A percentile compares a stretch with the other conserved stretches of the same genome.
Conservation (phyloP, 2,329 filamentous ascomycete species). For the Tetracladium maxilliforme region DNA sequence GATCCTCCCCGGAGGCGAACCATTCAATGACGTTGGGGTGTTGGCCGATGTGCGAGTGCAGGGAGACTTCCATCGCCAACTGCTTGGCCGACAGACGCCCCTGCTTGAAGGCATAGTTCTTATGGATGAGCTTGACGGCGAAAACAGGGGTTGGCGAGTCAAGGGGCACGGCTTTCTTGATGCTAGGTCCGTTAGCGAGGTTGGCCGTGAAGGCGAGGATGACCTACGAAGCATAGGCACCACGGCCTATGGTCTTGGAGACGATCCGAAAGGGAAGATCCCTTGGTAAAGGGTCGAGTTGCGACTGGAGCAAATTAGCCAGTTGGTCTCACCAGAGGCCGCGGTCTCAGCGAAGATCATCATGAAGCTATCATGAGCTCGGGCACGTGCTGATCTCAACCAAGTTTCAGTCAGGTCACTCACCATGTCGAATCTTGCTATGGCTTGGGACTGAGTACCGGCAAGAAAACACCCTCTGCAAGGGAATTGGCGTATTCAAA, state of each 20-base stretch:
- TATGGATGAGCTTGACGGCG: conserved; percentile 97
- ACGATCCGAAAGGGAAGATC: conserved; percentile 88
- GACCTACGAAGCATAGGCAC: conserved; percentile 87
- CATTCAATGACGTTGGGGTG: conserved; percentile 92
- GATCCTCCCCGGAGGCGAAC: conserved; percentile 76
- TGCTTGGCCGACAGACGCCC: conserved; percentile 83
- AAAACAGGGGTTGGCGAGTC: conserved; percentile 62
- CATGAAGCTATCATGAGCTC: too few species aligned
- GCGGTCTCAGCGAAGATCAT: too few species aligned
- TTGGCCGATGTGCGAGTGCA: conserved; percentile 77
- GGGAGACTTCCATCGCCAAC: conserved; percentile 77
- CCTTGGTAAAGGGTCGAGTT: conserved; percentile 70
- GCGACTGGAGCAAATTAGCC: conserved; percentile 61
- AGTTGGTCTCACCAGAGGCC: too few species aligned
- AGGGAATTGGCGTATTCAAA: too few species aligned
- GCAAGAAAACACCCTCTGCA: too few species aligned
- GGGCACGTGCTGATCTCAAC: too few species aligned
- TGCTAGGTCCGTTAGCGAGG: conserved; percentile 32
- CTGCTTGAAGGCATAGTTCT: conserved; percentile 80
- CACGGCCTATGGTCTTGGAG: conserved; percentile 90
- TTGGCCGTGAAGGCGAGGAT: conserved; percentile 4
- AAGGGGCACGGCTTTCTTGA: conserved; percentile 81
- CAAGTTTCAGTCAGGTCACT: too few species aligned
- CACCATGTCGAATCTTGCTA: too few species aligned
- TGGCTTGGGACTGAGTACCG: too few species aligned